These are phyloP conservation scores for Spatholobus suberectus DNA, from an alignment of 306 rosid genomes.

Conservation along the genomic window DNA sequence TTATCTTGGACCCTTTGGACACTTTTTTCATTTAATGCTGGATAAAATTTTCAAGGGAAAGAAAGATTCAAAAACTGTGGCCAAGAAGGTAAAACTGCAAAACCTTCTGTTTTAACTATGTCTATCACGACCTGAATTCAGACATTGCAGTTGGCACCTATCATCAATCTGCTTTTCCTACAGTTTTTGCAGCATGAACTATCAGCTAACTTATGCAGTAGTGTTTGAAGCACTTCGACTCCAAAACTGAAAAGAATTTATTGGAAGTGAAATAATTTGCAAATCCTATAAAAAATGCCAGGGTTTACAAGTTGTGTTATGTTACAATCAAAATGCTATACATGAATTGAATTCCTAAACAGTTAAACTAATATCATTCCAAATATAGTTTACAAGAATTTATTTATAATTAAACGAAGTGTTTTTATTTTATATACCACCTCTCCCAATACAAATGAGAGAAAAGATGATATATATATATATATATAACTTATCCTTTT, in stretches of 20 bases:
- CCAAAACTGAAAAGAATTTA: not conserved
- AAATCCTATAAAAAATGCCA: not conserved
- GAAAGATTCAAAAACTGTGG: constrained; percentile 86
- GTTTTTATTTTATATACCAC: not conserved
- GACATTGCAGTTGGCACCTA: constrained; percentile 1
- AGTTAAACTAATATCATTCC: not conserved
- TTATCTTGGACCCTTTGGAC: constrained; percentile 96
- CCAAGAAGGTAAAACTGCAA: constrained; percentile 72
- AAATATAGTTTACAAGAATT: not conserved
- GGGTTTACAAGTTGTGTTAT: not conserved
- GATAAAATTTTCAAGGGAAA: constrained; percentile 94
- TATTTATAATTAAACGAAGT: not conserved
- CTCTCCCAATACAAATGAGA: not conserved
- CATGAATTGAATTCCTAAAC: constrained; percentile 4
- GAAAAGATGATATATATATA: not conserved
- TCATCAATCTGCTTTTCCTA: constrained; percentile 28
- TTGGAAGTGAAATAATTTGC: constrained; percentile 4
- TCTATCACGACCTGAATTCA: constrained; percentile 15
- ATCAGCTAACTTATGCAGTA: constrained; percentile 1
- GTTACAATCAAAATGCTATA: not conserved
- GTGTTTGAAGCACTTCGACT: constrained; percentile 14
- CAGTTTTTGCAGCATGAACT: constrained; percentile 6
- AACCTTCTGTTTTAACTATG: constrained; percentile 21
- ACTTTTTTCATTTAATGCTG: constrained; percentile 66
- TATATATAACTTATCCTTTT: constrained; percentile 16